A percentile compares a stretch with the other conserved stretches of the same genome.
Evolutionary conservation across 1,284 basidiomycete species (phyloP).

Genomic region (Tilletia indica): DNA sequence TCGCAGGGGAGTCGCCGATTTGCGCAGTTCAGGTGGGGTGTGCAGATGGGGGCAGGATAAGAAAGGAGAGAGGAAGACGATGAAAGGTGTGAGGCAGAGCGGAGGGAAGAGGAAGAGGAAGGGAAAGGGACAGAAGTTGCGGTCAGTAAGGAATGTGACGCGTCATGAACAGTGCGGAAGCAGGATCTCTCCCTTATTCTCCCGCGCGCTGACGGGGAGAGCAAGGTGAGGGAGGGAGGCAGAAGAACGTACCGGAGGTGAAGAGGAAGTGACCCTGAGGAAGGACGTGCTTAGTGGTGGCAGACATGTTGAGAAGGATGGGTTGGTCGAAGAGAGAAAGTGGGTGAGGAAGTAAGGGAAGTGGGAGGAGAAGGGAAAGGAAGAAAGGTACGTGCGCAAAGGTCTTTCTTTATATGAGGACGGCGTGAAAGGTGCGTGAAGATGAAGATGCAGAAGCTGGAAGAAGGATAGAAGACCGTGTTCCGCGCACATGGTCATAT

Average conservation of each 20-base stretch:
- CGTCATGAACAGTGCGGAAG: too few relatives aligned
- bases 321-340: not conserved
- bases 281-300: slow-evolving; percentile 25
- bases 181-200: too few relatives aligned
- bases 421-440: not conserved
- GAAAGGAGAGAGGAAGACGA: not conserved
- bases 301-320: slow-evolving; percentile 16
- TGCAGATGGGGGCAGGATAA: too few relatives aligned
- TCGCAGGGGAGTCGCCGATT: too few relatives aligned
- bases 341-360: not conserved
- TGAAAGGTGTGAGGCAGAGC: slow-evolving; percentile 20
- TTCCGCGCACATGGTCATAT: too few relatives aligned
- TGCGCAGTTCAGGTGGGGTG: too few relatives aligned
- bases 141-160: too few relatives aligned
- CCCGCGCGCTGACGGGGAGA: not conserved
- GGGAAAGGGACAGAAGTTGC: slow-evolving; percentile 25
- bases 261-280: slow-evolving; percentile 56
- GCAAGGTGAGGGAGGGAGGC: not conserved
- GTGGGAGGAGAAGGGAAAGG: slow-evolving; percentile 10
- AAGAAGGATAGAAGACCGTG: slow-evolving; percentile 3
- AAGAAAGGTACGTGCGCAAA: slow-evolving; percentile 6
- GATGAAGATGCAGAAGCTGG: not conserved
- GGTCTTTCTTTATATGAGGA: not conserved
- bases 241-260: slow-evolving; percentile 48
- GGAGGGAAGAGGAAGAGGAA: slow-evolving; percentile 55